Evolutionary conservation across 106 monocot species (phyloP), one percentile per base, ranked within the genome.

Genomic region (Platanthera zijinensis): DNA sequence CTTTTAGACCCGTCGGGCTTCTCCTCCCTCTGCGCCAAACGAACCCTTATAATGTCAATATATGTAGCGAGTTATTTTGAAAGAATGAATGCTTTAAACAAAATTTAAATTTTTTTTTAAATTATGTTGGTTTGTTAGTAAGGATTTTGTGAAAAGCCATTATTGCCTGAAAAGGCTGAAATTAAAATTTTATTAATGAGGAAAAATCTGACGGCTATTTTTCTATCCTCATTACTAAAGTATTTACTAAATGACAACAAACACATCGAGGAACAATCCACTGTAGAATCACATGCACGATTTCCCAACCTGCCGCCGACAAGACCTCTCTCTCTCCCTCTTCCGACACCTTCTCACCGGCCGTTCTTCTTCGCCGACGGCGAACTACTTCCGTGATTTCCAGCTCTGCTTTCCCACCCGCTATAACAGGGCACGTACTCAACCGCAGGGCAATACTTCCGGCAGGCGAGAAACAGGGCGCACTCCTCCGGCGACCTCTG

Each of bases 401-500:
- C 39, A 39, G 39, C 39, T 2, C 39, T 39, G 39, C 39, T 39
- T 39, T 66, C 30, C 66, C 32, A 3, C 12, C 18, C 32, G 11
- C 32, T 39, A n/a, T 11, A 25, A 32, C 50, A 72, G 17, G 56
- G 56, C 0, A 75, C 39, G 39, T 30, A 15, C 21, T 17, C 19
- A 8, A 17, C 0, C 6, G 12, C 3, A 5, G 74, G 74, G 74
- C 54, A 75, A 39, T n/a, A 57, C 25, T 45, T 57, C 4, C 56
- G 18, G 5, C 47, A 9, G 0, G 13, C 52, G 12, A 50, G 19
- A 76, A 88, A 84, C 48, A 28, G 22, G 51, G 72, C 46, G 75
- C 91, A 91, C 62, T 88, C 87, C 59, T 45, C 83, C 66, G 71
- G 10, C 30, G 78, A 49, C 12, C 91, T 64, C 86, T 91, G 88